A percentile compares a stretch with the other conserved stretches of the same genome.
Conservation (phyloP, 78 protist genomes). For the Tieghemostelium lacteum region DNA sequence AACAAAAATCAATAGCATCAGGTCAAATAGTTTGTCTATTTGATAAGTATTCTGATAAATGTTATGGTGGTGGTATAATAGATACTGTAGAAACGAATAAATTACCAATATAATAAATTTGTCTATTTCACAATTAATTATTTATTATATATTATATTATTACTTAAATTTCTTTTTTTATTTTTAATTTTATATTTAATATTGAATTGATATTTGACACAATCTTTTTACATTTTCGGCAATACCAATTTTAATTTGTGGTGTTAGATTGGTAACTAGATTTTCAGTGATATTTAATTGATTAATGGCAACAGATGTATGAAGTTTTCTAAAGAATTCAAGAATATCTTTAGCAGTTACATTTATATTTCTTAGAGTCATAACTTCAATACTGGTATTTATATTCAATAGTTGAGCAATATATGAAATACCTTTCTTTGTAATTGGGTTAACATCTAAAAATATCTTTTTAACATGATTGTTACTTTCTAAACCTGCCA, state of each 20-base stretch:
- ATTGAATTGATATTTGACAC: background rate
- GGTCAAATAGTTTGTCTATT: slow-evolving; percentile 68
- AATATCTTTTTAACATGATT: slow-evolving; percentile 7
- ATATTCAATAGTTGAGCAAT: slow-evolving; percentile 4
- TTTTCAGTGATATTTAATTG: slow-evolving; percentile 43
- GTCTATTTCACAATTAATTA: too few species aligned
- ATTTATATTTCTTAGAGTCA: slow-evolving; percentile 37
- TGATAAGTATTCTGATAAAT: slow-evolving; percentile 20
- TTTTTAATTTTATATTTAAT: slow-evolving; percentile 3
- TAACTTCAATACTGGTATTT: slow-evolving; percentile 23
- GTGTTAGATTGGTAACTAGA: slow-evolving; percentile 3
- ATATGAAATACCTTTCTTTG: slow-evolving; percentile 30
- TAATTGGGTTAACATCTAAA: slow-evolving; percentile 56
- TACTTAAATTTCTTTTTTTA: too few species aligned
- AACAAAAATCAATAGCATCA: slow-evolving; percentile 4
- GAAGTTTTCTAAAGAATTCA: slow-evolving; percentile 31
- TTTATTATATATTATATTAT: too few species aligned
- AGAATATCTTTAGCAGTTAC: slow-evolving; percentile 24
- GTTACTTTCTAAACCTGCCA: slow-evolving; percentile 22
- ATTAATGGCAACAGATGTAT: slow-evolving; percentile 18
- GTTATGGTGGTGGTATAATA: slow-evolving; percentile 61
- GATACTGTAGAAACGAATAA: too few species aligned
- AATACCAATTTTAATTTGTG: background rate
- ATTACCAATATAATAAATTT: too few species aligned
- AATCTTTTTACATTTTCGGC: slow-evolving; percentile 18